Evolutionary conservation across 805 yeast genomes (phyloP).

Genomic region (Wickerhamomyces chaumierensis): DNA sequence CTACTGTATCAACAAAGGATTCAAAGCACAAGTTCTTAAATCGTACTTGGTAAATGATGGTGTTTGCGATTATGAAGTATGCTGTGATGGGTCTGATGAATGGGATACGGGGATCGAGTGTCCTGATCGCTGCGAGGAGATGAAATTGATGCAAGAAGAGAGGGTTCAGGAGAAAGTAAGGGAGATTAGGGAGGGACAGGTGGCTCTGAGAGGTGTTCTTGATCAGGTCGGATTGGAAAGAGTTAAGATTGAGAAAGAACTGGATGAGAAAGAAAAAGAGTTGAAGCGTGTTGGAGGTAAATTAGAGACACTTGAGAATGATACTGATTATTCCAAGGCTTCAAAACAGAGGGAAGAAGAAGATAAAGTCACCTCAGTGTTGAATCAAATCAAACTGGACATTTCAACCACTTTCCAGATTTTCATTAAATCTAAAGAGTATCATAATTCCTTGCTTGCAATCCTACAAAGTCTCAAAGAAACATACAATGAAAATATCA

Average conservation of each 20-base stretch:
- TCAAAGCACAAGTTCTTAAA: slow-evolving; percentile 48
- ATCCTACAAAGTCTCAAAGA: slow-evolving; percentile 37
- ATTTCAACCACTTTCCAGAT: slow-evolving; percentile 11
- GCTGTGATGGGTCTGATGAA: slow-evolving; percentile 97
- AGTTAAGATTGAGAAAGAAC: slow-evolving; percentile 1
- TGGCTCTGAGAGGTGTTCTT: slow-evolving; percentile 10
- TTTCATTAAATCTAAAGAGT: slow-evolving; percentile 14
- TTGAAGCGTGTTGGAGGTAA: slow-evolving; percentile 5
- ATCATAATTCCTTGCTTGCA: slow-evolving; percentile 14
- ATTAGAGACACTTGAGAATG: slow-evolving; percentile 3
- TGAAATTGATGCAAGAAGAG: slow-evolving; percentile 3
- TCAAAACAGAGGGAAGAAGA: slow-evolving; percentile 3
- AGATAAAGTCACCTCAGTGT: slow-evolving; percentile 2
- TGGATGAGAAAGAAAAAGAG: slow-evolving; percentile 3
- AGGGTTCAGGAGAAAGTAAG: neutral
- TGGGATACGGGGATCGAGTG: slow-evolving; percentile 17
- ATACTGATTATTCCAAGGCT: neutral
- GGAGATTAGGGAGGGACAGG: slow-evolving; percentile 7
- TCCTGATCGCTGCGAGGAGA: slow-evolving; percentile 17
- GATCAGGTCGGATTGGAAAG: neutral
- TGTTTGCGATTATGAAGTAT: slow-evolving; percentile 74
- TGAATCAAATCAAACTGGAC: slow-evolving; percentile 5
- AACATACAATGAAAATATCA: slow-evolving; percentile 73
- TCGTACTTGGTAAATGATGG: slow-evolving; percentile 75
- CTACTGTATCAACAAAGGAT: slow-evolving; percentile 73